Evolutionary conservation across 495 filamentous ascomycete genomes (phyloP), one percentile per base, ranked within the genome.

Genomic region (Glonium stellatum): DNA sequence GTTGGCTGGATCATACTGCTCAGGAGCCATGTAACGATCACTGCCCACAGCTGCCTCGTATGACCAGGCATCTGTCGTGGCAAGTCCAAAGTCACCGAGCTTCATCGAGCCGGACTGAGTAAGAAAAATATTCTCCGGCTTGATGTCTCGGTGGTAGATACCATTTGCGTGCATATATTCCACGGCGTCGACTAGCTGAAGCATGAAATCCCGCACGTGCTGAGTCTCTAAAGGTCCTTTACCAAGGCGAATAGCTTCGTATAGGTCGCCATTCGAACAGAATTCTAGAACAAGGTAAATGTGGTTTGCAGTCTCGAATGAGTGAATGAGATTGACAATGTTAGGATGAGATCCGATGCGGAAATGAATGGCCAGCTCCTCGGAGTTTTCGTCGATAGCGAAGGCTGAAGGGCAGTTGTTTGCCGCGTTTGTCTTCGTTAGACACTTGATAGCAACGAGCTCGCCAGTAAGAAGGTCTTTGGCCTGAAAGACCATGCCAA

Each of bases 101-200:
- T 98, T 98, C 86, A 96, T 88, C 46, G 85, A 80, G 23, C 95
- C 92, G 53, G 84, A 81, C 59, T 90, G 80, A 63, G 82, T 87
- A 61, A 98, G 79, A 75, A 98, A 97, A 74, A 98, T 95, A 76
- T 98, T 98, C 80, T 98, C 93, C 8, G 93, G 93, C 78, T 98
- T 98, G 82, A 98, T 97, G 73, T 98, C 93, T 59, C 93, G 90
- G 72, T 98, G 93, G 73, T 92, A 97, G 66, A 97, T 80, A 60
- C 89, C 90, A 69, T 91, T 90, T 62, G 80, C 76, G 70, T 98
- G 93, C 79, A 96, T 89, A 73, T 88, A 89, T 51, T 90, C 85
- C 55, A 98, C 86, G 44, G 95, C 90, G 69, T 87, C 85, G 54
- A 98, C 79, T 21, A 98, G 83, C 74, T 98, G 85, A 49, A 96